Conservation (phyloP, 768 basidiomycete genomes). For the Auricularia heimuer region DNA sequence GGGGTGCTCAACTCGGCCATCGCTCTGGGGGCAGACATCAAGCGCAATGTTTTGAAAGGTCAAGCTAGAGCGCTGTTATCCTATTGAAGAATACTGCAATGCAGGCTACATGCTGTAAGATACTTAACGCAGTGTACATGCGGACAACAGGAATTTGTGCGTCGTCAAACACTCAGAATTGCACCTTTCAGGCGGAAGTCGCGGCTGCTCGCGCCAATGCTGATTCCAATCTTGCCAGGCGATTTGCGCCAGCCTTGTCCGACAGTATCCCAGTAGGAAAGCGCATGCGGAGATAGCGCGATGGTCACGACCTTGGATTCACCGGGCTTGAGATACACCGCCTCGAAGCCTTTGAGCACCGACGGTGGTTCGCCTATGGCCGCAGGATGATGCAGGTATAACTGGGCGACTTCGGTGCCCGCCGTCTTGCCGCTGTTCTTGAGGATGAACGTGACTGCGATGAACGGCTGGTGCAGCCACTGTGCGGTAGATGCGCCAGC, state of each 20-base stretch:
- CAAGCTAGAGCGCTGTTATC: no score
- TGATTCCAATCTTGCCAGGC: slow-evolving; percentile 17
- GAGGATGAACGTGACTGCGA: slow-evolving; percentile 4
- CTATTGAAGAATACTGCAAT: no score
- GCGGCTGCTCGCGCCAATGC: slow-evolving; percentile 13
- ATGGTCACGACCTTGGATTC: slow-evolving; percentile 40
- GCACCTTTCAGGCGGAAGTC: slow-evolving; percentile 4
- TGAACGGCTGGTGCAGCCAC: slow-evolving; percentile 1
- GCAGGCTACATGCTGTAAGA: no score
- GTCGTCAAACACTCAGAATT: no score
- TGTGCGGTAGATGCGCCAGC: no score
- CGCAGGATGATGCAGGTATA: slow-evolving; percentile 63
- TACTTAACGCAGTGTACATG: no score
- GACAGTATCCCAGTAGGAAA: slow-evolving; percentile 39
- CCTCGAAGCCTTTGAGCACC: slow-evolving; percentile 59
- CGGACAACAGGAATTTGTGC: no score
- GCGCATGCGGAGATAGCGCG: slow-evolving; percentile 42
- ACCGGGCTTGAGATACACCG: slow-evolving; percentile 41
- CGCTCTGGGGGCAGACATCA: no score
- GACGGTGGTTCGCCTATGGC: slow-evolving; percentile 61
- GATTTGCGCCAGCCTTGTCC: slow-evolving; percentile 20
- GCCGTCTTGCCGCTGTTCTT: slow-evolving; percentile 1
- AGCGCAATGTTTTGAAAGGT: no score
- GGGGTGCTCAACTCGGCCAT: no score
- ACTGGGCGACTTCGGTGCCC: slow-evolving; percentile 36